These are phyloP conservation scores for Penicillium sp. DNA, from an alignment of 2,329 filamentous ascomycete genomes.

Conservation along the genomic window DNA sequence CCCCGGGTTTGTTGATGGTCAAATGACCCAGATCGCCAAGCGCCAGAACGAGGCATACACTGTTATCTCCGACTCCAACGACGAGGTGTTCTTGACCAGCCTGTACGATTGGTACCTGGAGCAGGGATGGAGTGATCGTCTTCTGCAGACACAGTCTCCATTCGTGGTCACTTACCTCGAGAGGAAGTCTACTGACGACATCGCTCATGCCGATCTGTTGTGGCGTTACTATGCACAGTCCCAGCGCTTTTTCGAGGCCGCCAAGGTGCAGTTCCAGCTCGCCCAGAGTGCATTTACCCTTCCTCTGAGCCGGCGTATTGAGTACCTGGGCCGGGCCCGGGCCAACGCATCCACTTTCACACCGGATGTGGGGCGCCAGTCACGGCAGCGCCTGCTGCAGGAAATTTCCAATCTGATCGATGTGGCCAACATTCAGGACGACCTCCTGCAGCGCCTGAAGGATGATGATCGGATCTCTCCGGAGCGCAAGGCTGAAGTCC, in stretches of 20 bases:
- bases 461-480: conserved; percentile 68
- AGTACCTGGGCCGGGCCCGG: conserved; percentile 85
- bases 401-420: conserved; percentile 84
- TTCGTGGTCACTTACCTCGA: conserved; percentile 85
- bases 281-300: conserved; percentile 80
- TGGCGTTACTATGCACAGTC: conserved; percentile 91
- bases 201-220: conserved; percentile 81
- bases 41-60: conserved; percentile 86
- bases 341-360: conserved; percentile 86
- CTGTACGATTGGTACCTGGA: conserved; percentile 97
- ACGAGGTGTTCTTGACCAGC: conserved; percentile 92
- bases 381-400: conserved; percentile 81
- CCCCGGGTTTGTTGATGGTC: conserved; percentile 74
- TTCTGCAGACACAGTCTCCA: conserved; percentile 79
- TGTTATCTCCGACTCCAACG: conserved; percentile 81
- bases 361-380: conserved; percentile 71
- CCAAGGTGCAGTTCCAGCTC: conserved; percentile 78
- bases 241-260: conserved; percentile 80
- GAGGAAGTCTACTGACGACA: conserved; percentile 68
- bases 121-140: conserved; percentile 78
- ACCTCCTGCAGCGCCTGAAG: conserved; percentile 75
- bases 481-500: conserved; percentile 64
- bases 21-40: conserved; percentile 70
- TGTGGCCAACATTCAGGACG: conserved; percentile 91
- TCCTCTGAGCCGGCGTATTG: conserved; percentile 79